phyloP scores from a whole-genome alignment of 1,139 yeast genomes.

The Lodderomyces elongisporus region DNA sequence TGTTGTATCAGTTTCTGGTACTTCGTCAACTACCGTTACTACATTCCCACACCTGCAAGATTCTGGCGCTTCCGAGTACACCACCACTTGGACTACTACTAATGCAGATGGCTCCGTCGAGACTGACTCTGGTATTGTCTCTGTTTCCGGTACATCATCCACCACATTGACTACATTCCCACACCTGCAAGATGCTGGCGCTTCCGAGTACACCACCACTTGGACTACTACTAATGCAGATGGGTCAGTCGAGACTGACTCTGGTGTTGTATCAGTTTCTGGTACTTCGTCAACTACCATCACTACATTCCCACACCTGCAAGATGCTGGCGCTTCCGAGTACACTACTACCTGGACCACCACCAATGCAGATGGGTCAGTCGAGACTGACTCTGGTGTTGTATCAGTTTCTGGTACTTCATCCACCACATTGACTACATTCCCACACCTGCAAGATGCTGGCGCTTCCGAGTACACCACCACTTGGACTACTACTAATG shows the following conservation, averaged over 20 bases:
- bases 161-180: constrained; percentile 5
- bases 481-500: constrained; percentile 16
- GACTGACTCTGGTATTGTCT: constrained; percentile 5
- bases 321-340: constrained; percentile 10
- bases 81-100: constrained; percentile 16
- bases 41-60: constrained; percentile 10
- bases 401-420: constrained; percentile 4
- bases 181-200: constrained; percentile 1
- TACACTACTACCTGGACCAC: constrained; percentile 14
- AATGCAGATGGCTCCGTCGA: constrained; percentile 14
- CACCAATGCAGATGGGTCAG: constrained; percentile 4
- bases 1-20: constrained; percentile 3
- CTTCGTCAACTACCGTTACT: constrained; percentile 4
- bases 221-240: constrained; percentile 10
- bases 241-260: constrained; percentile 12
- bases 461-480: constrained; percentile 10
- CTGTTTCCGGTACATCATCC: constrained; percentile 7
- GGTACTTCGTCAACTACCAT: constrained; percentile 6
- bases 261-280: constrained; percentile 12
- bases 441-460: constrained; percentile 12
- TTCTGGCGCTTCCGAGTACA: constrained; percentile 12
- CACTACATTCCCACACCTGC: constrained; percentile 7
- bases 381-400: constrained; percentile 6
- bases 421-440: constrained; percentile 4
- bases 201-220: constrained; percentile 15